phyloP scores from a whole-genome alignment of 306 rosid genomes.

The Dryas octopetala region DNA sequence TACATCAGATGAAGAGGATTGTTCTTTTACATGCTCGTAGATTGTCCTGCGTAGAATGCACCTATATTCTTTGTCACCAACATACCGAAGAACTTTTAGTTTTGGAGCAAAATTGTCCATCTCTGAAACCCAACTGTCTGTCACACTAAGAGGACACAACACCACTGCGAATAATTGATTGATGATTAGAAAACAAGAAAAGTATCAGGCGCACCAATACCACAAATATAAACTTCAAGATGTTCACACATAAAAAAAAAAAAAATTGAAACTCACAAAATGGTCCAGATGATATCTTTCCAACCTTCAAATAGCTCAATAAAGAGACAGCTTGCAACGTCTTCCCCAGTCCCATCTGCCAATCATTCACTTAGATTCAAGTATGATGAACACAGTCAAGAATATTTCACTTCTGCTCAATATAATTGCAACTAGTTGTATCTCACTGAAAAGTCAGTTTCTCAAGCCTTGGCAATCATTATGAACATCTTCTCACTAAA shows the following conservation, averaged over 20 bases:
- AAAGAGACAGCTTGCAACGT: slow-evolving; percentile 89
- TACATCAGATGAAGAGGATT: slow-evolving; percentile 48
- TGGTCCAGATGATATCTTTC: slow-evolving; percentile 60
- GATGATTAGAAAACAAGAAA: slow-evolving; percentile 16
- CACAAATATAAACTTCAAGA: slow-evolving; percentile 12
- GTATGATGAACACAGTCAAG: slow-evolving; percentile 10
- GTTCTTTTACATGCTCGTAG: slow-evolving; percentile 45
- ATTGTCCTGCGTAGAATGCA: slow-evolving; percentile 51
- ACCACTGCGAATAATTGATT: slow-evolving; percentile 59
- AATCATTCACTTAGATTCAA: slow-evolving; percentile 28
- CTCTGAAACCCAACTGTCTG: slow-evolving; percentile 91
- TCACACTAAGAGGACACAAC: slow-evolving; percentile 88
- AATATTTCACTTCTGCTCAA: background rate
- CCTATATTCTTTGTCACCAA: slow-evolving; percentile 82
- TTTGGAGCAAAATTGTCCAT: slow-evolving; percentile 68
- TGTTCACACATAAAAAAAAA: slow-evolving; percentile 21
- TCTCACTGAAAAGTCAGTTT: background rate
- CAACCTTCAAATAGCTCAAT: slow-evolving; percentile 73
- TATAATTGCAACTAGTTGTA: background rate
- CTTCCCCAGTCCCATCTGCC: slow-evolving; percentile 98
- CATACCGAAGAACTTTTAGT: slow-evolving; percentile 62
- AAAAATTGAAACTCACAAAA: slow-evolving; percentile 63
- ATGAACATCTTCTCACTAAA: background rate
- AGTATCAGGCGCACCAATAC: slow-evolving; percentile 19
- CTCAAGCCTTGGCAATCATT: background rate